Evolutionary conservation across 306 rosid genomes (phyloP).

Genomic region (Lathyrus oleraceus): DNA sequence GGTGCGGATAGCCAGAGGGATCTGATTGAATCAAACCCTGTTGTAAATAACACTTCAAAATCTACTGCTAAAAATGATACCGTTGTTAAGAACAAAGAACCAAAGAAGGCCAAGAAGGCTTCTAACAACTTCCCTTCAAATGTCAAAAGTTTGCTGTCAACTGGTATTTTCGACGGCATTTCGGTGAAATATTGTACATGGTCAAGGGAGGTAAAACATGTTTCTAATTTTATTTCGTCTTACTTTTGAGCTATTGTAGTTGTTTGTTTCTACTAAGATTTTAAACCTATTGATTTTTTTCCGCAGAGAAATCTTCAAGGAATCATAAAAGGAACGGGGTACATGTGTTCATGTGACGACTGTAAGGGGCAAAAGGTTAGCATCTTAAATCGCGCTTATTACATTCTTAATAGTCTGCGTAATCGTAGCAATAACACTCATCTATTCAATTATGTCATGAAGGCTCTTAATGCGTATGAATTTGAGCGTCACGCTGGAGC

Average conservation of each 20-base stretch:
- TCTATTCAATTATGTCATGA: conserved; percentile 44
- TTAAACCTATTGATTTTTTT: conserved; percentile 30
- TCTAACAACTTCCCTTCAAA: conserved; percentile 93
- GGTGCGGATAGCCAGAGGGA: conserved; percentile 58
- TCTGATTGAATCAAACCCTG: conserved; percentile 47
- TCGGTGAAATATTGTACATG: conserved; percentile 86
- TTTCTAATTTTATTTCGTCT: conserved; percentile 14
- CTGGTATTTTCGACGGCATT: conserved; percentile 94
- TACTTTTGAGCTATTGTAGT: conserved; percentile 28
- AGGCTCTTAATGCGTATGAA: conserved; percentile 96
- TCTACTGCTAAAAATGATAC: conserved; percentile 47
- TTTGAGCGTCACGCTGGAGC: conserved; percentile 94
- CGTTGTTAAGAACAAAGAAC: conserved; percentile 60
- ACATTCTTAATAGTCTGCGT: conserved; percentile 31
- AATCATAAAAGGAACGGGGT: conserved; percentile 85
- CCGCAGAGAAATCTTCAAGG: conserved; percentile 75
- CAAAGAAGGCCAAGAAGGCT: conserved; percentile 69
- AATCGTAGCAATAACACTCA: conserved; percentile 31
- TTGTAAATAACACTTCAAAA: conserved; percentile 50
- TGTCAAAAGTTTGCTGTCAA: conserved; percentile 91
- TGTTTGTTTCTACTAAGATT: conserved; percentile 9
- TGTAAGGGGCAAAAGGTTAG: conserved; percentile 79
- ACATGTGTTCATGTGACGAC: conserved; percentile 80
- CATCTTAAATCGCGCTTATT: conserved; percentile 27
- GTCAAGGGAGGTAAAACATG: conserved; percentile 79